Evolutionary conservation across 192 early-diverging fungal genomes (phyloP), one percentile per base, ranked within the genome.

Genomic region (Coemansia sp.): DNA sequence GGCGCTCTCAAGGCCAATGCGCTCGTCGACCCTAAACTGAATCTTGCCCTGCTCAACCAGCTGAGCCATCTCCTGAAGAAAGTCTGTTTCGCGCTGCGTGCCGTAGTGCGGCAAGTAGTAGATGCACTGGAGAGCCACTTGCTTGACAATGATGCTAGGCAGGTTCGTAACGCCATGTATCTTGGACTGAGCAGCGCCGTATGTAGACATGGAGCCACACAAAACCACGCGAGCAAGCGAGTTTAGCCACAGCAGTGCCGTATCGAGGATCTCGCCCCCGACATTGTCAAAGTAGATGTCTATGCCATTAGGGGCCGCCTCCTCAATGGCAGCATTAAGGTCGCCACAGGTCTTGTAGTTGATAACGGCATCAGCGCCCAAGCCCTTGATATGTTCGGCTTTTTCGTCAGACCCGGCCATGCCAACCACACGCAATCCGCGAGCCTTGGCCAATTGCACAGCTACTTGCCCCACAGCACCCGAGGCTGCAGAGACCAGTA

Each of bases 231-330:
- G 86, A 3, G 86, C 92, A 59, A 78, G 66, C 5, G 13, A 16
- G 74, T 94, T 94, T 73, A 89, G 79, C 28, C 83, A 66, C 13
- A 73, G 69, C 20, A 96, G 74, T 7, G 83, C 90, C 20, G 84
- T 84, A 16, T 95, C 93, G 9, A 96, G 82, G 60, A 85, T 85
- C 73, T 91, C 88, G 36, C 93, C 94, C 48, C 89, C 91, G 24
- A 95, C 91, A 43, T 91, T 86, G 57, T 95, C 92, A 76, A 88
- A 94, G 69, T 95, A 94, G 18, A 95, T 86, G 65, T 96, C 94
- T 57, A 96, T 85, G 39, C 95, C 93, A 9, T 91, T 73, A 26
- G 93, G 93, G 35, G 86, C 87, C 2, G 79, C 69, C 70, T 86
- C 69, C 35, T 61, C 78, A 20, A 96, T 86, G 18, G 83, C 85